Base-by-base conservation (phyloP, 345 rosid genomes). In the Corchorus olitorius region DNA sequence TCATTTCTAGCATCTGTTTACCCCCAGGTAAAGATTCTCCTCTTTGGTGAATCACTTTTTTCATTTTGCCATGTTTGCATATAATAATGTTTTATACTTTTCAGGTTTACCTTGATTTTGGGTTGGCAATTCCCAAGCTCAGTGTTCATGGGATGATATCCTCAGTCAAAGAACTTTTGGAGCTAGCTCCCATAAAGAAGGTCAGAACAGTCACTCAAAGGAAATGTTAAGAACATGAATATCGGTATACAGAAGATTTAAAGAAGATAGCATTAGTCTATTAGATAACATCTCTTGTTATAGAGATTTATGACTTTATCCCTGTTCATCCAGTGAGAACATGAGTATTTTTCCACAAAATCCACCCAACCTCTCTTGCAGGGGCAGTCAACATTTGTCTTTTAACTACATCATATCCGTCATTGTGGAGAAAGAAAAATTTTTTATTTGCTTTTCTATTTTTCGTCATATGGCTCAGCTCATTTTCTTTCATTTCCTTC, bases 51-150 rank as follows among this genome's bases (percentile, higher is more conserved):
- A 58, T 69, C 14, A 11, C 63, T 37, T 55, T 55, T 27, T 20
- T 77, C 27, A 43, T 22, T 35, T 62, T 43, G 65, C 22, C 35
- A 68, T 62, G 48, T 19, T 48, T 72, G 37, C 62, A 27, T 27
- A 27, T 60, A 67, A 73, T 78, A 72, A 76, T 73, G 63, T 68
- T 54, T 78, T 53, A 46, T 66, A 48, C 75, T 81, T 74, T 27
- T 56, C 85, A 95, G 98, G 94, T 93, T 45, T 92, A 85, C 85
- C 98, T 96, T 73, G 99, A 96, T 76, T 92, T 96, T 74, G 98
- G 99, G n/a, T 87, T 96, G 80, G 97, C 97, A 3, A 77, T 93
- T 86, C 99, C 98, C 39, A 91, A 96, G 86, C 97, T 96, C 66
- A 96, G 97, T 76, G 83, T 82, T 48, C 91, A 91, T 27, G 99